These are phyloP conservation scores for Epicoccum sorghinum DNA, from an alignment of 2,329 filamentous ascomycete genomes.

Conservation along the genomic window DNA sequence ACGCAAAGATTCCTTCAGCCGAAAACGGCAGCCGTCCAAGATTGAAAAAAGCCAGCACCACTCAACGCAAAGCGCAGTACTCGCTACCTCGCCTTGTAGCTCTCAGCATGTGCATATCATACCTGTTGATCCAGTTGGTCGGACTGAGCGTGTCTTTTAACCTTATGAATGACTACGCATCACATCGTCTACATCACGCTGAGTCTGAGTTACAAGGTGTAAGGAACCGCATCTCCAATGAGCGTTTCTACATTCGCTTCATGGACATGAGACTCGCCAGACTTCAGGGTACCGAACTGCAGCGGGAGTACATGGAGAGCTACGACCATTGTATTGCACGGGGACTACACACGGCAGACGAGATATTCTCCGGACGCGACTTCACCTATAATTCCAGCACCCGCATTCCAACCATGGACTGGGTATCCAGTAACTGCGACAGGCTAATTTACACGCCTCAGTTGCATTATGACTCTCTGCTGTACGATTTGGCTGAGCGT, in stretches of 20 bases:
- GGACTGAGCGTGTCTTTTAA: conserved; percentile 11
- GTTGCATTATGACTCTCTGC: not conserved
- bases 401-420: conserved; percentile 25
- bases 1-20: not conserved
- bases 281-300: conserved; percentile 15
- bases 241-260: not conserved
- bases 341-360: conserved; percentile 21
- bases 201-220: not conserved
- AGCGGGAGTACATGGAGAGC: conserved; percentile 23
- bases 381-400: conserved; percentile 23
- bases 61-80: not conserved
- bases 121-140: conserved; percentile 15
- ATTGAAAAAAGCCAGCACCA: not conserved
- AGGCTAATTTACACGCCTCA: conserved; percentile 27
- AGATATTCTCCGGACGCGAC: conserved; percentile 11
- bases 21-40: not conserved
- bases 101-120: conserved; percentile 12
- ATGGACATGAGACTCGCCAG: conserved; percentile 14
- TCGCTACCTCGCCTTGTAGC: conserved; percentile 10
- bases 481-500: not conserved
- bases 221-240: no score
- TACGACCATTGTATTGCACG: conserved; percentile 36
- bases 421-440: conserved; percentile 30
- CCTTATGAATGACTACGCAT: conserved; percentile 2
- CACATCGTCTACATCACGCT: conserved; percentile 9